Evolutionary conservation across 2,329 filamentous ascomycete genomes (phyloP).

Genomic region (Tolypocladium guangdongense): DNA sequence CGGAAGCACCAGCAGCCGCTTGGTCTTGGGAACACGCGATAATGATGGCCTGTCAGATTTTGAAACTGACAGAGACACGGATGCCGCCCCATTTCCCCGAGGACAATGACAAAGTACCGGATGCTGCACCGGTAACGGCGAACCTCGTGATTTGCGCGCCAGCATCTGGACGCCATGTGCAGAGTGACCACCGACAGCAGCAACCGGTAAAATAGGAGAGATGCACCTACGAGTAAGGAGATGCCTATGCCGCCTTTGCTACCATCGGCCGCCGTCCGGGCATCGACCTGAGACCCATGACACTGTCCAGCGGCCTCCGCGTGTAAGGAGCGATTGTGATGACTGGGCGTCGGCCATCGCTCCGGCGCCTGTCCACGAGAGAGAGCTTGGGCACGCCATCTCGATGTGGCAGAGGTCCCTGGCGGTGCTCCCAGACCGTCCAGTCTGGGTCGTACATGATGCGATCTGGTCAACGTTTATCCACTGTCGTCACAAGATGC

Average conservation of each 20-base stretch:
- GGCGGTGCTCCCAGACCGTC: not conserved
- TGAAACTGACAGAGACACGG: too few species aligned
- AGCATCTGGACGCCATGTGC: not conserved
- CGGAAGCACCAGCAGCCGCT: not conserved
- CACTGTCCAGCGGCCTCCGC: not conserved
- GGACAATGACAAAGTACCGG: not conserved
- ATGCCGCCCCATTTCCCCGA: not conserved
- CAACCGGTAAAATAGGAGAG: not conserved
- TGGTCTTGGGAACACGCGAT: not conserved
- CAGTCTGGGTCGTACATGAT: not conserved
- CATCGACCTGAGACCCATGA: not conserved
- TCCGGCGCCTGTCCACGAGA: not conserved
- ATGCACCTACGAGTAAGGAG: not conserved
- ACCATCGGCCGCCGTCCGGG: not conserved
- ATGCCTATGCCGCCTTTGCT: not conserved
- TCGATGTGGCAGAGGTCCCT: not conserved
- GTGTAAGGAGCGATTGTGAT: not conserved
- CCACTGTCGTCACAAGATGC: not conserved
- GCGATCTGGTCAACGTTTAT: not conserved
- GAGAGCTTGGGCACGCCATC: not conserved
- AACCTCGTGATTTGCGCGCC: not conserved
- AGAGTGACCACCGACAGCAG: not conserved
- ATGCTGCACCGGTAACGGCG: not conserved
- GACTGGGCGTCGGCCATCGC: not conserved
- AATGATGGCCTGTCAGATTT: not conserved